These are phyloP conservation scores for Paraglomus brasilianum DNA, from an alignment of 192 early-diverging fungal species.

Conservation along the genomic window DNA sequence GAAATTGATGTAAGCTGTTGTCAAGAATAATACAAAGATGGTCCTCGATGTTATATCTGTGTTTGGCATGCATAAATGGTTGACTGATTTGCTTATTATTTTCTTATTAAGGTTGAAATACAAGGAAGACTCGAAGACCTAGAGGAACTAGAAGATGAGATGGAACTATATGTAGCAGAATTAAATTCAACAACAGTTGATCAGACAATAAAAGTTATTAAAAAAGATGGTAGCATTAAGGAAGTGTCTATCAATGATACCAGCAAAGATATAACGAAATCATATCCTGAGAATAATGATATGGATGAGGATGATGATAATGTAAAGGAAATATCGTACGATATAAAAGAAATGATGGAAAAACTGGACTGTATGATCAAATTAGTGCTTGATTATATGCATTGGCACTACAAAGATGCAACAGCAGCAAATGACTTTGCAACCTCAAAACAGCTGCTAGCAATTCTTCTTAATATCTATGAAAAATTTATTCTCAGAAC, in stretches of 20 bases:
- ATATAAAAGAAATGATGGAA: conserved; percentile 57
- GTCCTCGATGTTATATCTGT: not conserved
- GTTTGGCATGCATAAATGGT: not conserved
- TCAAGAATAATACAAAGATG: not conserved
- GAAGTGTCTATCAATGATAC: no score
- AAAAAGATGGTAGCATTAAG: no score
- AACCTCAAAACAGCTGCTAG: conserved; percentile 57
- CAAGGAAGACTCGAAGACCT: conserved; percentile 88
- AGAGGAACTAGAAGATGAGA: conserved; percentile 56
- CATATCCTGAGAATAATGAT: conserved; percentile 42
- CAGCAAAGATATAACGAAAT: no score
- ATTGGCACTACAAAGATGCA: conserved; percentile 36
- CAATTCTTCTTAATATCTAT: conserved; percentile 74
- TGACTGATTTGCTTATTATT: conserved; percentile 1
- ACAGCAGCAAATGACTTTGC: conserved; percentile 20
- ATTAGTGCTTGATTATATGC: conserved; percentile 64
- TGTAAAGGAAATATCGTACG: conserved; percentile 37
- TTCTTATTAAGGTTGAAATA: conserved; percentile 67
- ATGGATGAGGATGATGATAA: conserved; percentile 44
- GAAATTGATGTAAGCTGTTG: conserved; percentile 77
- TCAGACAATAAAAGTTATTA: no score
- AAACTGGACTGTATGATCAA: conserved; percentile 76
- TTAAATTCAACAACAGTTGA: no score
- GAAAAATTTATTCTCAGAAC: conserved; percentile 78
- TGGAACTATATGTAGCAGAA: conserved; percentile 14